Base-by-base conservation (phyloP, 371 early-diverging fungal species). In the Mortierella sp. region DNA sequence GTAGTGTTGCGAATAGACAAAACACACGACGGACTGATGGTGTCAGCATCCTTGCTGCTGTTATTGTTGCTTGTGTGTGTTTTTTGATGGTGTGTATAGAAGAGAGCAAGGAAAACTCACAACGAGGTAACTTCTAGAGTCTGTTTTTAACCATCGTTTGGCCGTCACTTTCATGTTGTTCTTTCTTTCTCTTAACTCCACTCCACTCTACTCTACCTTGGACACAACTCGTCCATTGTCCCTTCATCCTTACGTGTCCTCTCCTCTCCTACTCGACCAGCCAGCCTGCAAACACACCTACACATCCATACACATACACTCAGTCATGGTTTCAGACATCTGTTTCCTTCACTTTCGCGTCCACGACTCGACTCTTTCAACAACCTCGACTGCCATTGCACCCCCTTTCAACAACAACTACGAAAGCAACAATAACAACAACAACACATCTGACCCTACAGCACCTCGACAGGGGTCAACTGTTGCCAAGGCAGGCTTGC, bases 281-380 rank as follows among this genome's bases (percentile, higher is more conserved):
- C 65, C 31, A 63, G 60, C 57, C 16, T 31, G 16, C 60, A 5
- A 34, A 38, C 31, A 16, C 31, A 24, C 55, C 24, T n/a, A 55
- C 55, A 55, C 55, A 26, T 4, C 9, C 58, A 58, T 13, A 13
- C n/a, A 28, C 28, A 13, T 38, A 11, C 28, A 19, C 31, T 19
- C 77, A 38, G 44, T 14, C 44, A 78, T 65, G 71, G 28, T 72
- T 8, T 72, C 21, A 34, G 80, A 83, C 26, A 28, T 83, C 6
- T 55, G 79, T 28, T 60, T 75, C 77, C 76, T 83, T 21, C 83
- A 80, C 65, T 83, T 79, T 73, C 79, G 79, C 42, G 77, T 83
- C 42, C 80, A 80, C 5, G 76, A 72, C 47, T 31, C 57, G 9
- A 24, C 52, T 19, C 74, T 14, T 19, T n/a, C 78, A 42, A 31